Base-by-base conservation (phyloP, 805 yeast species). In the Barnettozyma wickerhamii region DNA sequence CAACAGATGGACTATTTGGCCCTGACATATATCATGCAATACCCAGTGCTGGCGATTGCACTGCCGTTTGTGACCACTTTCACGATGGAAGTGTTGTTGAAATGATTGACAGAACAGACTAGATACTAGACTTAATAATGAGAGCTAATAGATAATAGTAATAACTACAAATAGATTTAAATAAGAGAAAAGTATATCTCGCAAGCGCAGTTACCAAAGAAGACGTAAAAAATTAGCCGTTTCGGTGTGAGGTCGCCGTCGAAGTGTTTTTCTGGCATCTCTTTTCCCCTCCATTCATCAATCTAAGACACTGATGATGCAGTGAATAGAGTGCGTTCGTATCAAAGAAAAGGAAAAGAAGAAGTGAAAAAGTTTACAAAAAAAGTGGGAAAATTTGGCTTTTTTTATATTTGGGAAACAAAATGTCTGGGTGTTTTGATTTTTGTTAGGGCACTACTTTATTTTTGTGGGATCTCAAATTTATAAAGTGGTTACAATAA, bases 221-320 rank as follows among this genome's bases (percentile, higher is more conserved):
- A 40, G 50, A 59, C 58, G 50, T 46, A 37, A n/a, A n/a, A n/a
- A n/a, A n/a, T n/a, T n/a, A n/a, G 35, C 28, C 53, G 56, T 58
- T 18, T 37, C 40, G 53, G 69, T 61, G 58, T 65, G 69, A 65
- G 69, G 66, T 55, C 66, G 66, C 60, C 35, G 51, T 51, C 59
- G 65, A 48, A 26, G n/a, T 30, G 40, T 58, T 50, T 38, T 31
- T 66, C 68, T 64, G 52, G 67, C 63, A 52, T 47, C n/a, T 55
- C 71, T 63, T 65, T 66, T 66, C 71, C 71, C 71, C 71, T 66
- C 71, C 69, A 62, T 49, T 64, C 66, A 55, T 51, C 63, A 63
- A 65, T 50, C 33, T 44, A 26, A 30, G 46, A 45, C 47, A 45
- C 41, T 58, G 55, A 53, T 55, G 65, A 65, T 62, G 69, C 71